Evolutionary conservation across 2,329 filamentous ascomycete genomes (phyloP), one percentile per base, ranked within the genome.

Genomic region (Nemania sp.): DNA sequence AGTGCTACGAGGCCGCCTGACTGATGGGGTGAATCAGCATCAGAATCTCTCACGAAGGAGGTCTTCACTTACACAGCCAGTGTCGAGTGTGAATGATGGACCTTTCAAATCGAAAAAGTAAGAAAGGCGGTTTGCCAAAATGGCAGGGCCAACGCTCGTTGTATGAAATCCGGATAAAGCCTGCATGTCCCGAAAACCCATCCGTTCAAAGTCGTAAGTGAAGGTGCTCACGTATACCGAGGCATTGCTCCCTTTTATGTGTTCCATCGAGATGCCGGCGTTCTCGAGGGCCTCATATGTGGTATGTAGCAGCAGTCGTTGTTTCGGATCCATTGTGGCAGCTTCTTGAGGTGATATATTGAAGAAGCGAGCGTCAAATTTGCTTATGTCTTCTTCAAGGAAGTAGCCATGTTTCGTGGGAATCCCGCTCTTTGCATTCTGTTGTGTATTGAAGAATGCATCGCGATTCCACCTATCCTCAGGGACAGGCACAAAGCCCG

Each of bases 311-410:
- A 71, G 45, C 3, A 70, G 52, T 6, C 74, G 65, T 33, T 74
- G 72, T 52, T 75, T 71, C 8, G 74, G 74, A 54, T 77, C 74
- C 60, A 71, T 73, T 5, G 69, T 60, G 11, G 62, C 62, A 14
- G 64, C 66, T 64, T 75, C 73, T 3, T 68, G 66, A 5, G 70
- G 60, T 12, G 60, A 68, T n/a, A 70, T 71, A 24, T 68, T 67
- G 66, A 78, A 77, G 65, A 77, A 77, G 1, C 62, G 59, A 26
- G 72, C 64, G 52, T 78, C 75, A 47, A 75, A 75, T 2, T 57
- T 46, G 20, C 30, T 36, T 6, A 61, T 36, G 23, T 68, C 63
- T 31, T 64, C 53, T 8, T 61, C 51, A 6, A 68, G 51, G 8
- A 67, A 58, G 43, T 68, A 59, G 2, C 57, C 52, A n/a, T 64